A percentile compares a stretch with the other conserved stretches of the same genome.
Evolutionary conservation across 2,329 filamentous ascomycete genomes (phyloP).

Genomic region (Sporothrix phasma): DNA sequence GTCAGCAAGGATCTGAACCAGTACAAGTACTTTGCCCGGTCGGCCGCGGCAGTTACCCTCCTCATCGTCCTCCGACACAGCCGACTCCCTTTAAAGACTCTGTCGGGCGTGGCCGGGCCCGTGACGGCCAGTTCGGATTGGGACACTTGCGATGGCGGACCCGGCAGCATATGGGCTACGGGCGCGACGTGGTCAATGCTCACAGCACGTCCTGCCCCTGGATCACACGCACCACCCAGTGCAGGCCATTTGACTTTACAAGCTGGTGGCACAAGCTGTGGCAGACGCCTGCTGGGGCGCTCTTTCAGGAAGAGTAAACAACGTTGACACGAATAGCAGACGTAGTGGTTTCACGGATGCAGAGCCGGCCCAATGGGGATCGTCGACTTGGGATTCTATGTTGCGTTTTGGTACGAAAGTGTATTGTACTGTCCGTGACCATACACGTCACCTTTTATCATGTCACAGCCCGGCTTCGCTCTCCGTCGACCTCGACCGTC

Average conservation of each 20-base stretch:
- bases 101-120: conserved; percentile 2
- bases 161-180: conserved; percentile 14
- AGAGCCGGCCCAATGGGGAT: not conserved
- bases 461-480: too few species aligned
- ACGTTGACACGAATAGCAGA: not conserved
- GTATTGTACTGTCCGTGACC: not conserved
- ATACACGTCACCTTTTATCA: not conserved
- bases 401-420: not conserved
- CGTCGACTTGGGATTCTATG: not conserved
- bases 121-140: conserved; percentile 10
- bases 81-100: not conserved
- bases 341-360: not conserved
- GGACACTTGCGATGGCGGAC: conserved; percentile 13
- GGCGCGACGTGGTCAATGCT: not conserved
- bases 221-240: not conserved
- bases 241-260: not conserved
- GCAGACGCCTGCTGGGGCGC: not conserved
- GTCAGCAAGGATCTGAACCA: conserved; percentile 31
- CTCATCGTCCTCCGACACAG: not conserved
- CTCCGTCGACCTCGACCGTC: not conserved
- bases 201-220: not conserved
- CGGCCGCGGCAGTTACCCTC: conserved; percentile 22
- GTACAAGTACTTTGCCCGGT: conserved; percentile 34
- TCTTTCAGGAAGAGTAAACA: not conserved
- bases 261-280: not conserved